These are phyloP conservation scores for Trichoderma atrobrunneum DNA, from an alignment of 2,329 filamentous ascomycete genomes.

Conservation along the genomic window DNA sequence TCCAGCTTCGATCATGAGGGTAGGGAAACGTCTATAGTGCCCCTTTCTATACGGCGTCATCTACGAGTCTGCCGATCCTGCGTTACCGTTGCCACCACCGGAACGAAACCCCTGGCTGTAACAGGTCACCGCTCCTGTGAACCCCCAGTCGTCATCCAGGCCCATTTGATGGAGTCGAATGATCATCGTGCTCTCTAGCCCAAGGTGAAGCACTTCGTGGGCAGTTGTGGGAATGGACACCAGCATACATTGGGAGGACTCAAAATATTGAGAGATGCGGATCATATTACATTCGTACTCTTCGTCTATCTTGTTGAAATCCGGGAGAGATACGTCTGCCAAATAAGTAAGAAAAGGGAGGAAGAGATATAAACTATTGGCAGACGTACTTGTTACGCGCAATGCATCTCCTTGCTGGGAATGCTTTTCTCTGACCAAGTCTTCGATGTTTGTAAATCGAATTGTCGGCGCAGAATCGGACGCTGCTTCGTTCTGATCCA, in stretches of 20 bases:
- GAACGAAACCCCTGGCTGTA: neutral
- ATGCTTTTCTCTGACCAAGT: neutral
- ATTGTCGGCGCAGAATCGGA: neutral
- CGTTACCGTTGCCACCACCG: neutral
- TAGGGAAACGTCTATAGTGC: neutral
- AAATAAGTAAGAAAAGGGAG: neutral
- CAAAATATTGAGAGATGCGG: neutral
- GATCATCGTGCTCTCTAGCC: neutral
- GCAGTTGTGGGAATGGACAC: neutral
- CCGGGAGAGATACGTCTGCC: neutral
- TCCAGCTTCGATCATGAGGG: neutral
- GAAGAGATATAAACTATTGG: neutral
- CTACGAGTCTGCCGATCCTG: neutral
- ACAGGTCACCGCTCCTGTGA: neutral
- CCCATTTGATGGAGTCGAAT: neutral
- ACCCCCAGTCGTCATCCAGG: neutral
- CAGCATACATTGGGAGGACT: neutral
- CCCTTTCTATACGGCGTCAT: neutral
- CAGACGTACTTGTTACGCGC: neutral
- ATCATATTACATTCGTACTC: neutral
- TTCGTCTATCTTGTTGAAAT: neutral
- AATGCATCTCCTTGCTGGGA: neutral
- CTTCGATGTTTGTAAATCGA: neutral
- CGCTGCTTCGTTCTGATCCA: neutral
- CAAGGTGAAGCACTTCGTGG: neutral